Evolutionary conservation across 768 basidiomycete species (phyloP).

Genomic region (Tulasnella sp.): DNA sequence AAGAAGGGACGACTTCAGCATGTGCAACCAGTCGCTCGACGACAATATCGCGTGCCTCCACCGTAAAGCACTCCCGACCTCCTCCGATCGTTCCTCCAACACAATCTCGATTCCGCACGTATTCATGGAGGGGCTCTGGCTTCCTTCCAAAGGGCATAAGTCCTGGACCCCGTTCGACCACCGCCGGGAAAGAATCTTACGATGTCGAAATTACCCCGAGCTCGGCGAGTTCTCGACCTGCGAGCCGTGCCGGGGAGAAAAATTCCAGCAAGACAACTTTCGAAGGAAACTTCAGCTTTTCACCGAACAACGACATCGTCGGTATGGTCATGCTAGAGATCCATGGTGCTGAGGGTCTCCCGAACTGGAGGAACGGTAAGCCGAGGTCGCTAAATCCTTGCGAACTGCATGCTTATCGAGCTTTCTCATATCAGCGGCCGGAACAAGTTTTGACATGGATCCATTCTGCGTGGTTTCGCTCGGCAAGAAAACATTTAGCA

Average conservation of each 20-base stretch:
- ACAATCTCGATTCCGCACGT: slow-evolving; percentile 22
- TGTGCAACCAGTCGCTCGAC: background rate
- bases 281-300: slow-evolving; percentile 59
- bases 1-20: slow-evolving; percentile 40
- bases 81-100: slow-evolving; percentile 22
- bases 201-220: background rate
- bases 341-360: slow-evolving; percentile 77
- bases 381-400: slow-evolving; percentile 41
- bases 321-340: slow-evolving; percentile 98
- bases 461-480: slow-evolving; percentile 96
- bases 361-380: slow-evolving; percentile 83
- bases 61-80: slow-evolving; percentile 11
- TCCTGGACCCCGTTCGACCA: slow-evolving; percentile 44
- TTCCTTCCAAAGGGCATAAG: slow-evolving; percentile 47
- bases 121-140: slow-evolving; percentile 16
- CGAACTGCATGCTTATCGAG: background rate
- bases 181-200: slow-evolving; percentile 38
- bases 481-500: slow-evolving; percentile 95
- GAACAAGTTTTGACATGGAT: slow-evolving; percentile 94
- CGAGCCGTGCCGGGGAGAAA: slow-evolving; percentile 37
- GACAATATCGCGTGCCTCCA: slow-evolving; percentile 29
- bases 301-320: slow-evolving; percentile 75
- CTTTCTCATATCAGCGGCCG: slow-evolving; percentile 59
- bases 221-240: slow-evolving; percentile 20
- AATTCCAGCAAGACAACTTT: slow-evolving; percentile 38